A percentile compares a stretch with the other conserved stretches of the same genome.
Evolutionary conservation across 2,329 filamentous ascomycete species (phyloP).

Genomic region (Sporothrix phasma): DNA sequence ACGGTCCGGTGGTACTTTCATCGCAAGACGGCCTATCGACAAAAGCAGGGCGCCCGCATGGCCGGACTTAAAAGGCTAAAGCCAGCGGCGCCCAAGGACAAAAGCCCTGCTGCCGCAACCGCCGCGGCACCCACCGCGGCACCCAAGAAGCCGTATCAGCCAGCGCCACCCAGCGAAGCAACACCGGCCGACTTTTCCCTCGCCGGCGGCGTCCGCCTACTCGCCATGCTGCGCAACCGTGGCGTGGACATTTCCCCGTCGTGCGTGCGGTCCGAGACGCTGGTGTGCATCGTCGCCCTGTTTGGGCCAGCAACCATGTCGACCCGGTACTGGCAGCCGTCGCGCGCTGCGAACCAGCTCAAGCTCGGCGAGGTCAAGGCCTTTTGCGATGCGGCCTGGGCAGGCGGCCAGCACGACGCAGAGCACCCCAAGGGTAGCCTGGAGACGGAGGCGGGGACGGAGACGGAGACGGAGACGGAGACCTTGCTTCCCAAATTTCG

Average conservation of each 20-base stretch:
- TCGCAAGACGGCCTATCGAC: slow-evolving; percentile 23
- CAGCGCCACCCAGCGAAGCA: neutral
- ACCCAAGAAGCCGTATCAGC: neutral
- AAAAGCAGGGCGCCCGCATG: neutral
- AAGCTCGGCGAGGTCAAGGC: slow-evolving; percentile 27
- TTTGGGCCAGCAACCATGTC: slow-evolving; percentile 24
- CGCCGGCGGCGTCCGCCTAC: slow-evolving; percentile 26
- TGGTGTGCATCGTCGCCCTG: slow-evolving; percentile 26
- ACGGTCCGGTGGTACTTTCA: slow-evolving; percentile 34
- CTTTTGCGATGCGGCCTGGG: slow-evolving; percentile 32
- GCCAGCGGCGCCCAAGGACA: neutral
- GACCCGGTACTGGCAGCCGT: slow-evolving; percentile 18
- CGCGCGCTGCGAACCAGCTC: slow-evolving; percentile 21
- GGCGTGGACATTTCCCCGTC: slow-evolving; percentile 23
- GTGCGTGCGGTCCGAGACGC: slow-evolving; percentile 23
- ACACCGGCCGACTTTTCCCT: slow-evolving; percentile 21
- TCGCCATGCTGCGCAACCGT: slow-evolving; percentile 26
- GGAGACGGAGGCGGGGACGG: slow-evolving; percentile 7
- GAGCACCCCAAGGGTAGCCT: neutral
- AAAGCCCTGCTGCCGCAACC: too few relatives aligned
- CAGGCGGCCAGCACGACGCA: neutral
- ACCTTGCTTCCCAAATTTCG: slow-evolving; percentile 25
- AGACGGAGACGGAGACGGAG: neutral
- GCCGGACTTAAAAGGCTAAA: neutral
- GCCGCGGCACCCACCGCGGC: neutral